phyloP scores from a whole-genome alignment of 306 rosid genomes.

The Echinosophora koreensis region DNA sequence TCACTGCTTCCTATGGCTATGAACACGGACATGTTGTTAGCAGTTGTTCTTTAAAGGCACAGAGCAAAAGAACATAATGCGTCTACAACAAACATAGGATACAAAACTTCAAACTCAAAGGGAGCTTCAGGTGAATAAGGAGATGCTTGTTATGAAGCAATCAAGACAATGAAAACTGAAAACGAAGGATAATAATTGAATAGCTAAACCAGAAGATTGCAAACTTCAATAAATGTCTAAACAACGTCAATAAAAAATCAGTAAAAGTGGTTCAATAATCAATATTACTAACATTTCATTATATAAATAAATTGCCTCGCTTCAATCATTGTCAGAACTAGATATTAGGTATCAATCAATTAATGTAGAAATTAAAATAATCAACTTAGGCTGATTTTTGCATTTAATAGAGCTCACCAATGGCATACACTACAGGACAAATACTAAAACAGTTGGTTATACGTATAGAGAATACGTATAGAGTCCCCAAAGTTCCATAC shows the following conservation, averaged over 20 bases:
- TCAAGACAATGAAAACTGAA: not conserved
- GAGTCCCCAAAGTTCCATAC: constrained; percentile 45
- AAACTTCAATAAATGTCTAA: not conserved
- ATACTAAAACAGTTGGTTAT: constrained; percentile 21
- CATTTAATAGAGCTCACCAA: constrained; percentile 39
- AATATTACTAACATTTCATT: not conserved
- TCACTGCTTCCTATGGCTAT: constrained; percentile 96
- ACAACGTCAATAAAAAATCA: not conserved
- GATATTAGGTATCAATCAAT: constrained; percentile 23
- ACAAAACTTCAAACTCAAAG: not conserved
- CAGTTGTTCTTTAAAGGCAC: constrained; percentile 86
- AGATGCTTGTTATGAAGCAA: constrained; percentile 28
- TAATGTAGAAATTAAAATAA: constrained; percentile 14
- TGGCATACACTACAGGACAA: constrained; percentile 41
- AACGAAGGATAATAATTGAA: not conserved
- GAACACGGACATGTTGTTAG: constrained; percentile 90
- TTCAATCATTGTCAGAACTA: constrained; percentile 26
- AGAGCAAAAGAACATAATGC: constrained; percentile 75
- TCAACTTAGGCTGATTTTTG: constrained; percentile 7
- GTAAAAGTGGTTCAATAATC: not conserved
- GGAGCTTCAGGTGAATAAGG: not conserved
- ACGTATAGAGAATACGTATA: constrained; percentile 45
- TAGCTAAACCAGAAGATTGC: not conserved
- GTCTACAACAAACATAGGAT: constrained; percentile 56
- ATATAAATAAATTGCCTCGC: not conserved